Percentiles rank a stretch among this genome's conserved stretches.
phyloP scores from a whole-genome alignment of 192 early-diverging fungal species.

The Umbelopsis sp. region DNA sequence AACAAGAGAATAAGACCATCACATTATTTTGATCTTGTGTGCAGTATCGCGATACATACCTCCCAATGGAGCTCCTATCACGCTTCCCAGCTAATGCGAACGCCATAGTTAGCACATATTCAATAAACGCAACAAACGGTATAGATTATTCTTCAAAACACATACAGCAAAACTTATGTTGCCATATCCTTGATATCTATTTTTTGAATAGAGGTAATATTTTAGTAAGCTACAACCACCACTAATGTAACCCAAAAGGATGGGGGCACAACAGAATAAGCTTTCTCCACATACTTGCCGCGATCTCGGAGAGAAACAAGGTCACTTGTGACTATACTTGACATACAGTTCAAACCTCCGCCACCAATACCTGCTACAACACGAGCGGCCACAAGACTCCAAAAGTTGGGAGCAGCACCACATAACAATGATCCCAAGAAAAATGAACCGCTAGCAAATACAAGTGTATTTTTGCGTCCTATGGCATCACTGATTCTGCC shows the following conservation, averaged over 20 bases:
- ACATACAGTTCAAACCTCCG: constrained; percentile 58
- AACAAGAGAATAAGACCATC: constrained; percentile 23
- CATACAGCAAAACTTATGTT: constrained; percentile 34
- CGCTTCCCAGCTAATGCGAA: constrained; percentile 3
- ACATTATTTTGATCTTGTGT: neutral
- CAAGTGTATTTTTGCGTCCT: constrained; percentile 65
- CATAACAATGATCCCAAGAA: constrained; percentile 70
- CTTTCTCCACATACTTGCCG: constrained; percentile 51
- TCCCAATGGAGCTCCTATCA: constrained; percentile 25
- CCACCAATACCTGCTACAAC: constrained; percentile 78
- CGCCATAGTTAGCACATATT: neutral
- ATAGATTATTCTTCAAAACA: too few species aligned
- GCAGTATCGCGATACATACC: neutral
- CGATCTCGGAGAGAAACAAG: constrained; percentile 72
- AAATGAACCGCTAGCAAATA: constrained; percentile 64
- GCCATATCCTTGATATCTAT: constrained; percentile 34
- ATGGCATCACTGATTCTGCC: constrained; percentile 78
- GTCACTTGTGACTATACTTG: constrained; percentile 76
- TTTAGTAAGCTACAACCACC: neutral
- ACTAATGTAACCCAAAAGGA: too few species aligned
- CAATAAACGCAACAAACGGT: neutral
- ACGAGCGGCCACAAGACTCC: constrained; percentile 63
- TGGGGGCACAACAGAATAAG: neutral
- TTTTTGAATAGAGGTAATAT: too few species aligned
- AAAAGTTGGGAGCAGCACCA: constrained; percentile 53